phyloP scores from a whole-genome alignment of 768 basidiomycete genomes.

The Xanthoconium stramineum region DNA sequence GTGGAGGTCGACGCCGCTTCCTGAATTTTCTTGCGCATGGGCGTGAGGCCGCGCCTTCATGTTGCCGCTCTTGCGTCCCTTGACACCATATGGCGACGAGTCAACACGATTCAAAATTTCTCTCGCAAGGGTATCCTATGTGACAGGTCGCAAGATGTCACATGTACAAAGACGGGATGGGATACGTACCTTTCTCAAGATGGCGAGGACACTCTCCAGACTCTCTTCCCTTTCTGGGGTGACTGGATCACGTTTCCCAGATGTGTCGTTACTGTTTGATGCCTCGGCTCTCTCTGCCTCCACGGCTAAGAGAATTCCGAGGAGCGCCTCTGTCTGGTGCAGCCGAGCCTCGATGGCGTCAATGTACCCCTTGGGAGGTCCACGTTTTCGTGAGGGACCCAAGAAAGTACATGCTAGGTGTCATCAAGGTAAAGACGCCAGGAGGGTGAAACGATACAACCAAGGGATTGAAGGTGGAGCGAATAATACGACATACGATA shows the following conservation, averaged over 20 bases:
- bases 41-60: constrained; percentile 25
- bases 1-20: constrained; percentile 39
- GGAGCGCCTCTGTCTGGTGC: constrained; percentile 86
- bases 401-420: constrained; percentile 69
- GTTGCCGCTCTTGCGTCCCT: constrained; percentile 56
- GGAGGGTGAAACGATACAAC: constrained; percentile 1
- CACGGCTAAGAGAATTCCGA: constrained; percentile 71
- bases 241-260: constrained; percentile 16
- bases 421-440: constrained; percentile 4
- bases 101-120: constrained; percentile 85
- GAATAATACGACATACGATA: constrained; percentile 18
- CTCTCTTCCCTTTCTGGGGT: constrained; percentile 10
- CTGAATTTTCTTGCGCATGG: constrained; percentile 18
- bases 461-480: constrained; percentile 7
- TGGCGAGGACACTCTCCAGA: constrained; percentile 40
- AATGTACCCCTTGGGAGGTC: constrained; percentile 92
- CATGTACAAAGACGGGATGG: neutral
- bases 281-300: constrained; percentile 26
- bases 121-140: constrained; percentile 70
- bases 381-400: constrained; percentile 77
- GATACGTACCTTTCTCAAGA: constrained; percentile 47
- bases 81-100: constrained; percentile 72
- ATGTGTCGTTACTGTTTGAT: constrained; percentile 31
- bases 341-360: constrained; percentile 90
- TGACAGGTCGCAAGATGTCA: constrained; percentile 3